A percentile compares a stretch with the other conserved stretches of the same genome.
These are phyloP conservation scores for Trichoderma sp. DNA, from an alignment of 2,329 filamentous ascomycete species.

Conservation along the genomic window DNA sequence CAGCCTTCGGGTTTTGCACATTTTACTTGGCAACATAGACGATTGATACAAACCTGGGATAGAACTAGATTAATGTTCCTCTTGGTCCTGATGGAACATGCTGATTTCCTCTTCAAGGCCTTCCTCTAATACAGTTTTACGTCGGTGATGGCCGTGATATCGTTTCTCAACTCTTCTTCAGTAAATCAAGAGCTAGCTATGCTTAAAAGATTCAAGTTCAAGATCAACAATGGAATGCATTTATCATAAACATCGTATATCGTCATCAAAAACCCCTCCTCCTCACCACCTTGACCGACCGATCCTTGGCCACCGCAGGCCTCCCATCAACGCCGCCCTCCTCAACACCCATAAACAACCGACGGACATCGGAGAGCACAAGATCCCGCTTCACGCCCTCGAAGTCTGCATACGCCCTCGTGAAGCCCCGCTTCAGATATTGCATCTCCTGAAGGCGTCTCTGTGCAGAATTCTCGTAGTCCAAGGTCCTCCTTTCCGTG, in stretches of 20 bases:
- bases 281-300: not conserved
- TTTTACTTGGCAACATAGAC: not conserved
- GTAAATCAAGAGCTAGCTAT: not conserved
- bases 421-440: constrained; percentile 31
- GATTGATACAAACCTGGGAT: no score
- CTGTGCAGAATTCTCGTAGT: constrained; percentile 27
- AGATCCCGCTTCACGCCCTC: constrained; percentile 29
- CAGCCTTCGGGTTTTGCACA: not conserved
- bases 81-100: not conserved
- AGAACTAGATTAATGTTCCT: no score
- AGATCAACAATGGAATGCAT: not conserved
- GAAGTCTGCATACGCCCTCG: constrained; percentile 30
- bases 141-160: no score
- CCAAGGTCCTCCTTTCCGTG: constrained; percentile 28
- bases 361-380: constrained; percentile 27
- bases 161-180: no score
- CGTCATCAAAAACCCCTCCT: not conserved
- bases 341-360: constrained; percentile 16
- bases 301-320: not conserved
- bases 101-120: no score
- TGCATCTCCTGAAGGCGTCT: constrained; percentile 30
- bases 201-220: not conserved
- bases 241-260: not conserved
- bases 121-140: no score
- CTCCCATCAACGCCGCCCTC: not conserved